phyloP scores from a whole-genome alignment of 805 yeast genomes.

The Cyberlindnera saturnus region DNA sequence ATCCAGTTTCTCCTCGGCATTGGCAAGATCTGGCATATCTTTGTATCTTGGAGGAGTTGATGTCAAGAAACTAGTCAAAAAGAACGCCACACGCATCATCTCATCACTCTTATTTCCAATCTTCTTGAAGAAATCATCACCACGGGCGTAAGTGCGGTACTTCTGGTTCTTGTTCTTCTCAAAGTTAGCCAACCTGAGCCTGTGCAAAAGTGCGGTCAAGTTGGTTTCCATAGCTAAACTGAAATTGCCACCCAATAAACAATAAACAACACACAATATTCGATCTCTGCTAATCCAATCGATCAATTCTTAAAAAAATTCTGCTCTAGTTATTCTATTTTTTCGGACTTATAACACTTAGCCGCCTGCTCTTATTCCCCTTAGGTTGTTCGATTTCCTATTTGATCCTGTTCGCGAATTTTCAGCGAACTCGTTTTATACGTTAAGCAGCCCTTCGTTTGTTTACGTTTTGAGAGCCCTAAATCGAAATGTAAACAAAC shows the following conservation, averaged over 20 bases:
- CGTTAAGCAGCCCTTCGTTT: conserved; percentile 2
- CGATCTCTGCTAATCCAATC: too few species aligned
- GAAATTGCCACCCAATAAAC: too few species aligned
- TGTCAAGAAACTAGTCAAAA: conserved; percentile 9
- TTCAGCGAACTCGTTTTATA: too few species aligned
- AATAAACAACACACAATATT: too few species aligned
- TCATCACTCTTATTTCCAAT: conserved; percentile 14
- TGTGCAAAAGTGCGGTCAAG: background rate
- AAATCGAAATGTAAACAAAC: conserved; percentile 6
- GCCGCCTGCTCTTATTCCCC: too few species aligned
- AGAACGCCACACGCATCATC: conserved; percentile 11
- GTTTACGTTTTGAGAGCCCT: conserved; percentile 7
- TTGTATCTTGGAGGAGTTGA: conserved; percentile 11
- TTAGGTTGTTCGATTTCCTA: too few species aligned
- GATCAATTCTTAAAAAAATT: too few species aligned
- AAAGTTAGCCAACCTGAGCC: conserved; percentile 6
- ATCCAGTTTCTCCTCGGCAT: background rate
- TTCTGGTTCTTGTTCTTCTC: conserved; percentile 8
- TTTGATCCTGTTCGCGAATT: too few species aligned
- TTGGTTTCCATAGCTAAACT: conserved; percentile 7
- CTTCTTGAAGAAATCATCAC: conserved; percentile 6
- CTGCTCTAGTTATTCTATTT: too few species aligned
- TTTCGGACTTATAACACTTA: too few species aligned
- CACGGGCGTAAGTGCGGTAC: conserved; percentile 9
- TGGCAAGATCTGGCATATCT: background rate